Evolutionary conservation across 2,329 filamentous ascomycete genomes (phyloP), one percentile per base, ranked within the genome.

Genomic region (Lachnellula occidentalis): DNA sequence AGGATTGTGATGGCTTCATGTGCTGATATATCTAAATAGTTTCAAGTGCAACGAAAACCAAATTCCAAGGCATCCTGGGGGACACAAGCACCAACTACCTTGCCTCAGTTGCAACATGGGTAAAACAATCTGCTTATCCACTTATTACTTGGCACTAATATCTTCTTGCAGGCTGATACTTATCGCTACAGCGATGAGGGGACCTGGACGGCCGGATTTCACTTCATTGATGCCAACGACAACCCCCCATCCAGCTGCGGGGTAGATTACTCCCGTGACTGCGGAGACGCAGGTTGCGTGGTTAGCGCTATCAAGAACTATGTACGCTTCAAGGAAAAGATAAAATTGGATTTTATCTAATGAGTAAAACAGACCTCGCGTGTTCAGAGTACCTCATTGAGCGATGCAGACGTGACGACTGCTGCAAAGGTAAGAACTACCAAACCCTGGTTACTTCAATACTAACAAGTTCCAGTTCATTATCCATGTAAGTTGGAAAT

Each of bases 151-250:
- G 15, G n/a, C 6, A 48, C n/a, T 42, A n/a, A 48, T 37, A 39
- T 24, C 34, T 19, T 12, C 15, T 8, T 5, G 15, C 36, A 61
- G 59, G 82, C 84, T 37, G 84, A 87, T 70, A 81, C 64, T 15
- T 72, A 69, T 67, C 77, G 82, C 22, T 85, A 86, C 69, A 85
- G 80, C 6, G 76, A 78, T 67, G 83, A 80, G 74, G 83, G 81
- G 12, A 74, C 74, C 46, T 87, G 81, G 70, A 81, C 78, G 6
- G 78, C 76, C 61, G 77, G 77, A 34, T 86, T 83, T 69, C 84
- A 87, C 73, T 87, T 81, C 72, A 87, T 87, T 69, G 84, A 87
- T 66, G 82, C 83, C 57, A 76, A 84, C 61, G 83, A 87, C 67
- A 70, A 70, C 63, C 84, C 84, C 50, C 83, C 83, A 1, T 63